A percentile compares a stretch with the other conserved stretches of the same genome.
Evolutionary conservation across 2,329 filamentous ascomycete genomes (phyloP).

Genomic region (Helminthosporium solani): DNA sequence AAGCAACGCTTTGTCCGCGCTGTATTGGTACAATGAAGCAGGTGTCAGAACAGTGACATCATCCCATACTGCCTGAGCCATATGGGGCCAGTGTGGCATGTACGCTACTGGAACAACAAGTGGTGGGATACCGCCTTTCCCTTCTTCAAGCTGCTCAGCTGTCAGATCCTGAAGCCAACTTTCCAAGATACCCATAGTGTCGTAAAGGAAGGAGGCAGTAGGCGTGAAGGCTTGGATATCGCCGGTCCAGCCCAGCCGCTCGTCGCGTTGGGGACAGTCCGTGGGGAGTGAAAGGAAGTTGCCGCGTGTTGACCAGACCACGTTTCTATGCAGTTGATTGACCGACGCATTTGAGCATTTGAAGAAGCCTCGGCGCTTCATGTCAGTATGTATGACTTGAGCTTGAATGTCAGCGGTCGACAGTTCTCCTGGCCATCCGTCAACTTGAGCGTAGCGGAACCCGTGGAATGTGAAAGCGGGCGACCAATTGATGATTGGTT

Average conservation of each 20-base stretch:
- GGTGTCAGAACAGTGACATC: slow-evolving; percentile 42
- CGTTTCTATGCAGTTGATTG: slow-evolving; percentile 58
- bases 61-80: slow-evolving; percentile 42
- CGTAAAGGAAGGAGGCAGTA: slow-evolving; percentile 56
- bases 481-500: slow-evolving; percentile 38
- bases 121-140: slow-evolving; percentile 18
- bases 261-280: slow-evolving; percentile 1
- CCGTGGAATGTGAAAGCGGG: slow-evolving; percentile 56
- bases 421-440: slow-evolving; percentile 45
- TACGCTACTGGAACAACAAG: slow-evolving; percentile 14
- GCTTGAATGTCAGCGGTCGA: slow-evolving; percentile 29
- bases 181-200: slow-evolving; percentile 53
- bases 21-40: slow-evolving; percentile 37
- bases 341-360: slow-evolving; percentile 53
- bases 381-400: slow-evolving; percentile 54
- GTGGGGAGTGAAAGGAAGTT: background rate
- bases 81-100: slow-evolving; percentile 6
- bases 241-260: slow-evolving; percentile 50
- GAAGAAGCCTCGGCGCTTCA: slow-evolving; percentile 54
- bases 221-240: slow-evolving; percentile 59
- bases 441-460: slow-evolving; percentile 54
- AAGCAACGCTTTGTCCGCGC: slow-evolving; percentile 39
- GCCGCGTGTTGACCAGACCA: slow-evolving; percentile 45
- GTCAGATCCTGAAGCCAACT: slow-evolving; percentile 54
- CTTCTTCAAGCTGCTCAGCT: slow-evolving; percentile 33